These are phyloP conservation scores for Dothideomycetes sp. DNA, from an alignment of 2,329 filamentous ascomycete genomes.

Conservation along the genomic window DNA sequence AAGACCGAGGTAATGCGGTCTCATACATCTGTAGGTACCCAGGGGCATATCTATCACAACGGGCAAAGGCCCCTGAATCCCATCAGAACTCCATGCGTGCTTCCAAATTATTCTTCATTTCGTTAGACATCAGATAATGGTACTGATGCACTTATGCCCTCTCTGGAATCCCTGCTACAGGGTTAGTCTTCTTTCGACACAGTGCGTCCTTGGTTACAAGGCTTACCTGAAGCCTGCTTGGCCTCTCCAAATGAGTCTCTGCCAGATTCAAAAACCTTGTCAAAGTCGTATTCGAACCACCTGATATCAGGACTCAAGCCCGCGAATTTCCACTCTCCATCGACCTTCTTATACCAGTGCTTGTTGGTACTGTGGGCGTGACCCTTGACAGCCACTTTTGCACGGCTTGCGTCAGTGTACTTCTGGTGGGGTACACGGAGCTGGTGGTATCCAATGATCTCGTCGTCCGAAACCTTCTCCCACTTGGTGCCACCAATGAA, in stretches of 20 bases:
- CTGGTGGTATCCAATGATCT: constrained; percentile 45
- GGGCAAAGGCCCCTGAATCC: no score
- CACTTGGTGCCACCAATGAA: constrained; percentile 43
- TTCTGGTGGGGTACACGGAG: constrained; percentile 47
- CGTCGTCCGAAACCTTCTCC: constrained; percentile 37
- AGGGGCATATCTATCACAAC: no score
- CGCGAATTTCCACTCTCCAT: constrained; percentile 49
- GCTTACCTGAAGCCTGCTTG: constrained; percentile 26
- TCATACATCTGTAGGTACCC: no score
- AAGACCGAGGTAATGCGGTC: no score
- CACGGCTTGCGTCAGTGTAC: constrained; percentile 38
- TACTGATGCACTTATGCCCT: constrained; percentile 3
- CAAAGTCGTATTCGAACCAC: constrained; percentile 46
- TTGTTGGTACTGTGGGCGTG: constrained; percentile 44
- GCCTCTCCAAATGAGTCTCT: constrained; percentile 34
- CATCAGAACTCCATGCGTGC: not conserved
- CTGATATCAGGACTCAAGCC: constrained; percentile 42
- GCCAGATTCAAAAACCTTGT: constrained; percentile 41
- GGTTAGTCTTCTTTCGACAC: not conserved
- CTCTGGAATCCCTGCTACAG: constrained; percentile 7
- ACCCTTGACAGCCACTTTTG: constrained; percentile 41
- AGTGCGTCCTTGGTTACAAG: not conserved
- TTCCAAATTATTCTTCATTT: no score
- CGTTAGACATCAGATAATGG: no score
- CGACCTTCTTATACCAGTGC: constrained; percentile 46